Percentiles rank a stretch among this genome's conserved stretches.
Evolutionary conservation across 2,329 filamentous ascomycete species (phyloP).

Genomic region (Penicillium aurantiogriseum): DNA sequence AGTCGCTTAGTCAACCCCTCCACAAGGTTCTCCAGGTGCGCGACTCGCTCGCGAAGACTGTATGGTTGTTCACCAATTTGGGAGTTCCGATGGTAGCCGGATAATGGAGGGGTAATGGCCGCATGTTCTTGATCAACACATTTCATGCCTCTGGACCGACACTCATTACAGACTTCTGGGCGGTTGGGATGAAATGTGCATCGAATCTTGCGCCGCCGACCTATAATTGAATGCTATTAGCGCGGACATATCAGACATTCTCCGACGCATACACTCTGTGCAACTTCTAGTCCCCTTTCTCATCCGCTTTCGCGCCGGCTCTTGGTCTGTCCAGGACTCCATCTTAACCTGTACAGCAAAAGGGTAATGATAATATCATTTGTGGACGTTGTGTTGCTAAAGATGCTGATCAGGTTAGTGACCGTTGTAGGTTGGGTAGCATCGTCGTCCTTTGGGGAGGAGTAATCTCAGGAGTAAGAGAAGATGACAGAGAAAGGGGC

Average conservation of each 20-base stretch:
- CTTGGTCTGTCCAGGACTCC: slow-evolving; percentile 30
- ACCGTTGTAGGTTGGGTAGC: neutral
- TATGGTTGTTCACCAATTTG: slow-evolving; percentile 32
- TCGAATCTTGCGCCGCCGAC: slow-evolving; percentile 44
- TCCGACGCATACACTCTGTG: slow-evolving; percentile 36
- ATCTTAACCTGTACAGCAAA: slow-evolving; percentile 7
- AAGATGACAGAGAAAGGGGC: neutral
- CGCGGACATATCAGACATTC: neutral
- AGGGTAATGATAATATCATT: neutral
- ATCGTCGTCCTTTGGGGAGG: neutral
- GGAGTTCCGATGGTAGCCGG: neutral
- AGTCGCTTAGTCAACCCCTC: slow-evolving; percentile 34
- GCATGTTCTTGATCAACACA: slow-evolving; percentile 43
- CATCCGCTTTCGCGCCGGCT: slow-evolving; percentile 44
- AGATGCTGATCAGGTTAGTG: neutral
- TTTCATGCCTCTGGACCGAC: slow-evolving; percentile 37
- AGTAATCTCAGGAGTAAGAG: neutral
- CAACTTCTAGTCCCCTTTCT: slow-evolving; percentile 46
- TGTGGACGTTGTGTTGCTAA: neutral
- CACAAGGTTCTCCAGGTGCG: slow-evolving; percentile 39
- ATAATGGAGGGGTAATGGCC: slow-evolving; percentile 5
- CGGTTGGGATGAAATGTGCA: slow-evolving; percentile 40
- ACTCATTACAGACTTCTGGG: slow-evolving; percentile 41
- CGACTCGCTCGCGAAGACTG: slow-evolving; percentile 40
- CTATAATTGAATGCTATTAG: slow-evolving; percentile 17